phyloP scores from a whole-genome alignment of 345 rosid species.

The Pistacia integerrima region DNA sequence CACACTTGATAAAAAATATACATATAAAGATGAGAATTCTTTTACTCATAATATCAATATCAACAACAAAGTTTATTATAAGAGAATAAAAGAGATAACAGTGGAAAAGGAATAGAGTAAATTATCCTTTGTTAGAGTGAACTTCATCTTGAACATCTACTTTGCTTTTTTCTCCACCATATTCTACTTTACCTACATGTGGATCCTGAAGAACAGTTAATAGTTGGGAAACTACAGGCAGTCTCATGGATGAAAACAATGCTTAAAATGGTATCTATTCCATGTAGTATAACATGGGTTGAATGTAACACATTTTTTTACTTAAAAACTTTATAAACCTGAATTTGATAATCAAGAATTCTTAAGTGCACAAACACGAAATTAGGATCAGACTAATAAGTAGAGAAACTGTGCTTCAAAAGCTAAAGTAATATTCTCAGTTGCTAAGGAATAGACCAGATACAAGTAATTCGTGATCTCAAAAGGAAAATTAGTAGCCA shows the following conservation, averaged over 20 bases:
- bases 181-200: conserved; percentile 67
- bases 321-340: neutral
- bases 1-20: conserved; percentile 62
- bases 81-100: conserved; percentile 10
- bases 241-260: conserved; percentile 18
- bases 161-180: conserved; percentile 53
- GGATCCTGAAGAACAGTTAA: conserved; percentile 46
- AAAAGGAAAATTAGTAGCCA: neutral
- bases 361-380: neutral
- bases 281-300: conserved; percentile 11
- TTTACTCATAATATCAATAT: conserved; percentile 10
- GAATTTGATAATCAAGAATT: conserved; percentile 2
- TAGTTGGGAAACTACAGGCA: conserved; percentile 22
- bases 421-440: neutral
- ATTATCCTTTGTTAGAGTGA: conserved; percentile 43
- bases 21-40: conserved; percentile 19
- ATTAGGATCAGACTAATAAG: neutral
- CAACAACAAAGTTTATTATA: conserved; percentile 8
- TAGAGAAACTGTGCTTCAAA: neutral
- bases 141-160: conserved; percentile 59
- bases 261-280: conserved; percentile 17
- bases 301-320: neutral
- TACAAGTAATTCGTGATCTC: neutral
- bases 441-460: neutral
- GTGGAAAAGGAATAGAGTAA: conserved; percentile 29